Evolutionary conservation across 78 protist species (phyloP).

Genomic region (Monocercomonoides exilis): DNA sequence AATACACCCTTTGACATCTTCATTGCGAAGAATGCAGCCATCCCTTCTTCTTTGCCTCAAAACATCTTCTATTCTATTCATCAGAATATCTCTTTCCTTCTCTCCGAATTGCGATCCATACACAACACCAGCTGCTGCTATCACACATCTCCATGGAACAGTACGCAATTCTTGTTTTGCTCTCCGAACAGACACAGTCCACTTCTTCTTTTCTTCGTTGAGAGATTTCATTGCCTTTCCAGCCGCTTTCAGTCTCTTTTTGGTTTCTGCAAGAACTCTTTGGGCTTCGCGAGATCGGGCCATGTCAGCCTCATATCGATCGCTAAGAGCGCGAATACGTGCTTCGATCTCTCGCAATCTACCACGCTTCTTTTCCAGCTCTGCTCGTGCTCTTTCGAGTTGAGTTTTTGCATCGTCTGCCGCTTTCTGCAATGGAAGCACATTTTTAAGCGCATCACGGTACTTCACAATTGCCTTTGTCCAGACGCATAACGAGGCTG

Average conservation of each 20-base stretch:
- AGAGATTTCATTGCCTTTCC: background rate
- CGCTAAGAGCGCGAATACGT: background rate
- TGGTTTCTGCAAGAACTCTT: background rate
- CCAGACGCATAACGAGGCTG: background rate
- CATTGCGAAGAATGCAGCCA: background rate
- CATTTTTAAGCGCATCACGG: background rate
- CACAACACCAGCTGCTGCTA: background rate
- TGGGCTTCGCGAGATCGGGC: background rate
- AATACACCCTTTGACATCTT: background rate
- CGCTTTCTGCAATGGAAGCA: background rate
- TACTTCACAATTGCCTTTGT: background rate
- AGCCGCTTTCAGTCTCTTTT: background rate
- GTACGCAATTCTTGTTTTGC: background rate
- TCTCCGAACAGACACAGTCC: background rate
- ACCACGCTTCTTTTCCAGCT: background rate
- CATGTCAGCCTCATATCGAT: background rate
- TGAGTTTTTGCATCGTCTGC: background rate
- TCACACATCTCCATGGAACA: background rate
- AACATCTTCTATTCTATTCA: background rate
- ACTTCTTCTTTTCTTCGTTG: background rate
- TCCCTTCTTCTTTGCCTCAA: background rate
- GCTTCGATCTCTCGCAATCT: background rate
- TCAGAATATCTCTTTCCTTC: background rate
- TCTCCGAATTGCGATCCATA: background rate
- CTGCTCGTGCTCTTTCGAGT: background rate